Conservation (phyloP, 805 yeast species). For the Teunomyces pallodes region DNA sequence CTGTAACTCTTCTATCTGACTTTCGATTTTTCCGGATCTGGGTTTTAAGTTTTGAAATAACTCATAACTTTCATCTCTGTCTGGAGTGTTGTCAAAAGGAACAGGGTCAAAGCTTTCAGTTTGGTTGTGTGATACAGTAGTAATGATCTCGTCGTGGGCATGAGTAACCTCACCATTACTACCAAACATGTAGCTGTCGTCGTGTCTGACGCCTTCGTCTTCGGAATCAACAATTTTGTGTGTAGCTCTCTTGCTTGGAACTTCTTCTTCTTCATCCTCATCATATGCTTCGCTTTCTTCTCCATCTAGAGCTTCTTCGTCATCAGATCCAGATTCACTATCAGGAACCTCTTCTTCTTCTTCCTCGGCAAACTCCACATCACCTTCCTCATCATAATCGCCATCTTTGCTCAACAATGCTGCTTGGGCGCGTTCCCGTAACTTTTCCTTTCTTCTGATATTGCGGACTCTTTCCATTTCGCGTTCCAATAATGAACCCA, state of each 20-base stretch:
- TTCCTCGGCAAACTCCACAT: not conserved
- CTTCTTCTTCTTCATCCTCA: slow-evolving; percentile 9
- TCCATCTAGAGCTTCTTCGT: slow-evolving; percentile 17
- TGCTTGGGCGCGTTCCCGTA: slow-evolving; percentile 34
- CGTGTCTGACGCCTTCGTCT: slow-evolving; percentile 13
- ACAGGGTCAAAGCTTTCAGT: not conserved
- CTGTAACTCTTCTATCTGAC: slow-evolving; percentile 3
- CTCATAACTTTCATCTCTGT: slow-evolving; percentile 8
- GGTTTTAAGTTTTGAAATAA: slow-evolving; percentile 32
- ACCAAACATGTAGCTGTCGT: slow-evolving; percentile 32
- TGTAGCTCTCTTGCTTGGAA: not conserved
- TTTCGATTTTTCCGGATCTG: slow-evolving; percentile 9
- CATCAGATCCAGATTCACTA: slow-evolving; percentile 15
- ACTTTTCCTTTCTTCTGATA: slow-evolving; percentile 43
- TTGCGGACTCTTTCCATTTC: slow-evolving; percentile 49
- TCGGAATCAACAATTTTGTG: slow-evolving; percentile 12
- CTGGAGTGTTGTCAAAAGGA: not conserved
- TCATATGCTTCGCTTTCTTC: slow-evolving; percentile 14
- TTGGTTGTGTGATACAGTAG: slow-evolving; percentile 10
- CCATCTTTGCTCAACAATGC: slow-evolving; percentile 24
- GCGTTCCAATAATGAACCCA: slow-evolving; percentile 46
- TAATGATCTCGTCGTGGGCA: slow-evolving; percentile 12
- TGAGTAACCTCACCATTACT: slow-evolving; percentile 11
- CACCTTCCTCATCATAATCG: slow-evolving; percentile 6
- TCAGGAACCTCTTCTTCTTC: not conserved